phyloP scores from a whole-genome alignment of 768 basidiomycete genomes.

The Pleurotus cornucopiae region DNA sequence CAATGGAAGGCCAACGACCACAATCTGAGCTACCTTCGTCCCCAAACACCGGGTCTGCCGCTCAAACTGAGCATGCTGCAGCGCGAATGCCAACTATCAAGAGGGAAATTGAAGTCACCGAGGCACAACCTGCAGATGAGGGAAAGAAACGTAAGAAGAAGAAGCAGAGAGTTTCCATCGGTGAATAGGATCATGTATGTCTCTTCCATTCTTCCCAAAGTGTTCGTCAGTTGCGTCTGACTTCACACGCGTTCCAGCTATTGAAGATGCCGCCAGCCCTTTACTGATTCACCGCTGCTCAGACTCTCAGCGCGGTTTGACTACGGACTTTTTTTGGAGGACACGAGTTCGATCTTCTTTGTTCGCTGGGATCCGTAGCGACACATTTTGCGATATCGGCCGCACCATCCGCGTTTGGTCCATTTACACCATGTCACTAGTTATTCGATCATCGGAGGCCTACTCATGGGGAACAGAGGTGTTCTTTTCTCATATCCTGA shows the following conservation, averaged over 20 bases:
- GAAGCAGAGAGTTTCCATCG: slow-evolving; percentile 21
- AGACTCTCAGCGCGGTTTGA: too few species aligned
- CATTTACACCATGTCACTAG: too few species aligned
- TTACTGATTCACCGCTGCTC: too few species aligned
- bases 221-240: too few species aligned
- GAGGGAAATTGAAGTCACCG: slow-evolving; percentile 22
- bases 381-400: too few species aligned
- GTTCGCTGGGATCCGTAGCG: too few species aligned
- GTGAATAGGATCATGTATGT: not conserved
- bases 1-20: slow-evolving; percentile 17
- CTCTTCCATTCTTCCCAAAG: not conserved
- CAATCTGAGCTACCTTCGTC: slow-evolving; percentile 12
- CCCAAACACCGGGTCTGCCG: slow-evolving; percentile 20
- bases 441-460: too few species aligned
- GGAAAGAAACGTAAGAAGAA: slow-evolving; percentile 30
- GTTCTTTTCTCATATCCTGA: not conserved
- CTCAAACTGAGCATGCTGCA: not conserved
- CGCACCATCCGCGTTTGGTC: too few species aligned
- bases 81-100: slow-evolving; percentile 22
- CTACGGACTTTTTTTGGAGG: too few species aligned
- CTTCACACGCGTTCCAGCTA: not conserved
- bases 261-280: too few species aligned
- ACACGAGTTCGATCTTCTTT: too few species aligned
- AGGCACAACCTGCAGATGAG: slow-evolving; percentile 18
- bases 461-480: not conserved